These are phyloP conservation scores for Termitomyces sp. DNA, from an alignment of 768 basidiomycete species.

Conservation along the genomic window DNA sequence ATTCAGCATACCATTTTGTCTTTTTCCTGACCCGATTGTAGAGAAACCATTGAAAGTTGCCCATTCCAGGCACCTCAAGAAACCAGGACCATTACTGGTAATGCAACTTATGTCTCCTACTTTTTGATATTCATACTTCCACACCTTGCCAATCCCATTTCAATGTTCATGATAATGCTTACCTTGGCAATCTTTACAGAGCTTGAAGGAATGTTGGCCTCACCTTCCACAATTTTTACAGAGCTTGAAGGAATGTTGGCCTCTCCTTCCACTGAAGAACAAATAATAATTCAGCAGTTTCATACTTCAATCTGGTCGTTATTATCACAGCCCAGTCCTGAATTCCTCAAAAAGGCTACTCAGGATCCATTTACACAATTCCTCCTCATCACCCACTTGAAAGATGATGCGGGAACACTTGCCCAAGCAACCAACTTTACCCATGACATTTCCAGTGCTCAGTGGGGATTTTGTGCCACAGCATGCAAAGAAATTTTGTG, in stretches of 20 bases:
- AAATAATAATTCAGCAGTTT: neutral
- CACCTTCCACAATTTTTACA: too few relatives aligned
- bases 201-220: neutral
- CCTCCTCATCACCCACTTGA: neutral
- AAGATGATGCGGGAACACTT: neutral
- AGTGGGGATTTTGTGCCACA: slow-evolving; percentile 1
- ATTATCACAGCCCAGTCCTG: neutral
- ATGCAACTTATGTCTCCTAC: too few relatives aligned
- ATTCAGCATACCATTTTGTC: too few relatives aligned
- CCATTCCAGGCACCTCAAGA: too few relatives aligned
- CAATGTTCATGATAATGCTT: neutral
- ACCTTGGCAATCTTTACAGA: neutral
- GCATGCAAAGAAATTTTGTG: neutral
- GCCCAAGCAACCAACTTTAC: neutral
- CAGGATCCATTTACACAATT: neutral
- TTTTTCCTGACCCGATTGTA: too few relatives aligned
- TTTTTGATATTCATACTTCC: neutral
- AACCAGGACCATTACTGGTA: too few relatives aligned
- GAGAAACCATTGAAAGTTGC: too few relatives aligned
- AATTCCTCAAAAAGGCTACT: neutral
- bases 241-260: neutral
- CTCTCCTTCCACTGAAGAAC: neutral
- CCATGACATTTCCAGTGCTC: neutral
- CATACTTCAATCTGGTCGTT: neutral
- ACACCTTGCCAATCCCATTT: neutral